These are phyloP conservation scores for Hypoxylon trugodes DNA, from an alignment of 495 filamentous ascomycete genomes.

Conservation along the genomic window DNA sequence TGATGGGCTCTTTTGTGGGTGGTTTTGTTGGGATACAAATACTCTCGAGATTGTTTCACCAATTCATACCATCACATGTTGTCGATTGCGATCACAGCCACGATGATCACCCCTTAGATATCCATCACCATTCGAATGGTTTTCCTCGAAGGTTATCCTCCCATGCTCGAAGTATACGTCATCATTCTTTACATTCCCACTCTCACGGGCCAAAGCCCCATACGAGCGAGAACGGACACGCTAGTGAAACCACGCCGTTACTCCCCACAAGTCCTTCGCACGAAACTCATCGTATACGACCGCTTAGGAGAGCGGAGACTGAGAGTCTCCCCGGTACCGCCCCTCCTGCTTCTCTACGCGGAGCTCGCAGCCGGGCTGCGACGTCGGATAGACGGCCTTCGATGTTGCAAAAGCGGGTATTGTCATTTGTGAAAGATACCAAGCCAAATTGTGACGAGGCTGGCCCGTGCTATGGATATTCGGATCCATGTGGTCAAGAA, in stretches of 20 bases:
- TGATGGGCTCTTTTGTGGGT: conserved; percentile 79
- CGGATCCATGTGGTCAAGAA: conserved; percentile 84
- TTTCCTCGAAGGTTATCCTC: conserved; percentile 41
- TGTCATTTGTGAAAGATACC: conserved; percentile 71
- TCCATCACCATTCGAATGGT: conserved; percentile 41
- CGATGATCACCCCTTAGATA: conserved; percentile 56
- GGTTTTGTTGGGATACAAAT: conserved; percentile 87
- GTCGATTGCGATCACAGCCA: conserved; percentile 93
- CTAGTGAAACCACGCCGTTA: conserved; percentile 47
- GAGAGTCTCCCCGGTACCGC: conserved; percentile 22
- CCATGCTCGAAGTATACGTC: conserved; percentile 32
- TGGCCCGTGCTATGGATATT: conserved; percentile 84
- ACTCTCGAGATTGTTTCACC: conserved; percentile 81
- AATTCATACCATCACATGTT: conserved; percentile 87
- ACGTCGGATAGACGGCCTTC: conserved; percentile 54
- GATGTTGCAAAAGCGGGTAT: conserved; percentile 59
- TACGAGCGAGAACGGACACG: conserved; percentile 37
- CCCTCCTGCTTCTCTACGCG: neutral
- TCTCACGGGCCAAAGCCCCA: conserved; percentile 14
- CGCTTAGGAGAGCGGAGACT: conserved; percentile 36
- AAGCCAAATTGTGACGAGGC: conserved; percentile 75
- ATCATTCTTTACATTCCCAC: conserved; percentile 15
- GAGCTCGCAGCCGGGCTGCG: conserved; percentile 28
- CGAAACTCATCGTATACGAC: conserved; percentile 1
- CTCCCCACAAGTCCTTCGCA: conserved; percentile 35